Conservation (phyloP, 2,329 filamentous ascomycete species). For the Verticillium klebahnii region DNA sequence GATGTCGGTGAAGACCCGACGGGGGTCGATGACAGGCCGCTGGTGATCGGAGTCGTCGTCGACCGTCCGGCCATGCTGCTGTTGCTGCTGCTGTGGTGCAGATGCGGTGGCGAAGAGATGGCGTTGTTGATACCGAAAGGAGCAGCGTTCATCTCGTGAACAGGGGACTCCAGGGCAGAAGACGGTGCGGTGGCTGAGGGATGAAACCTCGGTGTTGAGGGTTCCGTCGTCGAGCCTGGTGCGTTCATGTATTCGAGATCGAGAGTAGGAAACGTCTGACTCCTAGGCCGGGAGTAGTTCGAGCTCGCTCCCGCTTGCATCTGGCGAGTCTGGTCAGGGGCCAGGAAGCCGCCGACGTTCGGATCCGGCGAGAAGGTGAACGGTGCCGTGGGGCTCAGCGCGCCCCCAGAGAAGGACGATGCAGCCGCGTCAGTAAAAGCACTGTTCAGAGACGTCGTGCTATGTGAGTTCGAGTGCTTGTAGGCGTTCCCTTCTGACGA, state of each 20-base stretch:
- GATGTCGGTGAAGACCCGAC: constrained; percentile 57
- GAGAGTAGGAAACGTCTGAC: constrained; percentile 78
- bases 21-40: constrained; percentile 27
- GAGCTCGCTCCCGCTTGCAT: constrained; percentile 30
- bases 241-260: constrained; percentile 56
- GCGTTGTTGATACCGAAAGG: constrained; percentile 38
- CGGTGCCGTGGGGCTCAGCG: constrained; percentile 65
- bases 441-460: constrained; percentile 62
- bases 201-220: constrained; percentile 46
- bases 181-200: constrained; percentile 42
- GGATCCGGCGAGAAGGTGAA: constrained; percentile 74
- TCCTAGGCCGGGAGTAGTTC: constrained; percentile 71
- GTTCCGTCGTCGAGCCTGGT: constrained; percentile 29
- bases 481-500: constrained; percentile 43
- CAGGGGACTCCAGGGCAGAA: constrained; percentile 48
- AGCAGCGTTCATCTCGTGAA: constrained; percentile 37
- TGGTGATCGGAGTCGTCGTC: constrained; percentile 24
- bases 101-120: constrained; percentile 32
- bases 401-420: constrained; percentile 66
- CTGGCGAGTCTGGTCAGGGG: constrained; percentile 31
- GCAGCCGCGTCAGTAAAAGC: constrained; percentile 59
- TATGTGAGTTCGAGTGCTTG: constrained; percentile 62
- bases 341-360: constrained; percentile 59
- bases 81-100: constrained; percentile 49
- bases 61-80: constrained; percentile 38